Evolutionary conservation across 106 monocot species (phyloP).

Genomic region (Hemerocallis citrina): DNA sequence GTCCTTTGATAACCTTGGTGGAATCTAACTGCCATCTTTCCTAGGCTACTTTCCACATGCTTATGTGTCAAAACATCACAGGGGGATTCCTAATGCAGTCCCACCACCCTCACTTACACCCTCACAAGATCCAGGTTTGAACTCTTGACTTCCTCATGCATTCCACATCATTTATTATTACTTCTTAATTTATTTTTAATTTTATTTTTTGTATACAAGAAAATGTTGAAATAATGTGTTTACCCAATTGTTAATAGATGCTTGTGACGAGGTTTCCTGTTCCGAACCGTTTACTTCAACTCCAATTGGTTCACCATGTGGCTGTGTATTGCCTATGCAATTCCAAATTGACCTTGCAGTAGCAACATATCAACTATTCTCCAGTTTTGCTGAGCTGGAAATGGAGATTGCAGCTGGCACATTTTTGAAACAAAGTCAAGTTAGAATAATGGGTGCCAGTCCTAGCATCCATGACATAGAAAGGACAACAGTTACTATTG

Average conservation of each 20-base stretch:
- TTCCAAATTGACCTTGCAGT: slow-evolving; percentile 21
- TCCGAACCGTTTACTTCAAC: slow-evolving; percentile 47
- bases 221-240: slow-evolving; percentile 25
- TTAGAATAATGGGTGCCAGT: slow-evolving; percentile 90
- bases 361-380: slow-evolving; percentile 18
- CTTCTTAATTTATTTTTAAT: not conserved
- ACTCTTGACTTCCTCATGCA: too few species aligned
- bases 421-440: slow-evolving; percentile 96
- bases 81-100: slow-evolving; percentile 16
- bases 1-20: not conserved
- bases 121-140: slow-evolving; percentile 27
- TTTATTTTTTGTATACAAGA: not conserved
- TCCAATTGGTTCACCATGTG: slow-evolving; percentile 70
- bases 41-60: not conserved
- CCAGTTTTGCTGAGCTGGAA: slow-evolving; percentile 19
- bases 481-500: slow-evolving; percentile 44
- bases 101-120: slow-evolving; percentile 26
- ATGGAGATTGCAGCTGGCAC: slow-evolving; percentile 83
- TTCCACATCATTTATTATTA: too few species aligned
- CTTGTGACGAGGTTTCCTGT: slow-evolving; percentile 36
- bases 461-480: slow-evolving; percentile 47
- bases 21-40: slow-evolving; percentile 4
- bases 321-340: slow-evolving; percentile 50
- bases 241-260: too few species aligned
- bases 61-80: slow-evolving; percentile 14